Evolutionary conservation across 176 grass and related monocot genomes (phyloP).

Genomic region (Secale cereale): DNA sequence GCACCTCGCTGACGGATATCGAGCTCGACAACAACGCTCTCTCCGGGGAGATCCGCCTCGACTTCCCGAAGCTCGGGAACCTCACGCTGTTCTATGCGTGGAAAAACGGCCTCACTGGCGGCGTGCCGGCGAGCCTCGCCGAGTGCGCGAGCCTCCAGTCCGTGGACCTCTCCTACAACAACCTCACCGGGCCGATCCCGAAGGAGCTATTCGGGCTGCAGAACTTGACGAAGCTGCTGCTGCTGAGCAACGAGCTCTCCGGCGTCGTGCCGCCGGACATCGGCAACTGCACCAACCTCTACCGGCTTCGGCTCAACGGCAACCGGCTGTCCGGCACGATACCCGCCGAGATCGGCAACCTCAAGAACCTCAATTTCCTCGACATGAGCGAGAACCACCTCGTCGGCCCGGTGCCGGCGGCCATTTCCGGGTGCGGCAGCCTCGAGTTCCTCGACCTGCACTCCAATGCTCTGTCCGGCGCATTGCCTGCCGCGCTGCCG

Average conservation of each 20-base stretch:
- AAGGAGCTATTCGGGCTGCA: constrained; percentile 64
- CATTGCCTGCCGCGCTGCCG: constrained; percentile 57
- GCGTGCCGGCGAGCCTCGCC: constrained; percentile 62
- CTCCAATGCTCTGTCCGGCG: constrained; percentile 67
- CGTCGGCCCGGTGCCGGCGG: constrained; percentile 49
- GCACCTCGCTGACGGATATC: constrained; percentile 68
- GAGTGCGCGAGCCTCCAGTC: constrained; percentile 61
- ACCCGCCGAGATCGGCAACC: constrained; percentile 62
- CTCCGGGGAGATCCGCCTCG: constrained; percentile 69
- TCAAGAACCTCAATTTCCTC: constrained; percentile 80
- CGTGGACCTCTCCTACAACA: constrained; percentile 91
- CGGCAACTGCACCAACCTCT: constrained; percentile 78
- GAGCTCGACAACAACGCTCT: constrained; percentile 93
- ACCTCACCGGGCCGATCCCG: constrained; percentile 67
- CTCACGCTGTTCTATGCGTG: constrained; percentile 97
- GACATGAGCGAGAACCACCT: constrained; percentile 89
- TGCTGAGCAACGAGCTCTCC: constrained; percentile 78
- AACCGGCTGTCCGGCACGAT: constrained; percentile 70
- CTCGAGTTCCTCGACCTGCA: constrained; percentile 91
- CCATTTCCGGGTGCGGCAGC: constrained; percentile 56
- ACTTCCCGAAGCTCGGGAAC: constrained; percentile 60
- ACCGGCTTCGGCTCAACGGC: constrained; percentile 70
- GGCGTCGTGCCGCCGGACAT: constrained; percentile 76
- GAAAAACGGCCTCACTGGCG: constrained; percentile 86
- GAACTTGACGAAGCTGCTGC: constrained; percentile 87